Evolutionary conservation across 1,139 yeast genomes (phyloP), one percentile per base, ranked within the genome.

Genomic region (Magnusiomyces paraingens): DNA sequence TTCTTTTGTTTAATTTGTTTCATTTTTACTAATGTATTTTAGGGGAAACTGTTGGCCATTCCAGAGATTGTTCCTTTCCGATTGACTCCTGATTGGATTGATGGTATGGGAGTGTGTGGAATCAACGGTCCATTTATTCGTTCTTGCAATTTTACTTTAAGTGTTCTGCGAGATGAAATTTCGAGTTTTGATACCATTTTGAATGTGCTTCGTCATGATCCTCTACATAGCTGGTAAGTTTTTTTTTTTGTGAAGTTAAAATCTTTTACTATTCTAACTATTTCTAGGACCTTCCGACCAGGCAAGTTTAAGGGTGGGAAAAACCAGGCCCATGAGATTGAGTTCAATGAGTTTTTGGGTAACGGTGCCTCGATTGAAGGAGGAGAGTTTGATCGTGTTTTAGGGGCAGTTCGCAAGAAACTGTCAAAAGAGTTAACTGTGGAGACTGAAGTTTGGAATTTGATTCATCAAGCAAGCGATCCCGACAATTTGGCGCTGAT

Each of bases 41-140:
- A 86, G 64, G 99, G 99, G 0, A 84, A 81, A 62, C 70, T 83
- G 15, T 73, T 94, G 48, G 86, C 94, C 0, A 79, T 91, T 17
- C 99, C 99, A 0, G 99, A 94, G 64, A 79, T 87, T 0, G 95
- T 94, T 1, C 99, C 99, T 1, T 94, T 94, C 66, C 72, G 99
- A 60, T 72, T 94, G 44, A 89, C 98, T 0, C 72, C 96, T 58
- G 99, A 94, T 67, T 74, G 93, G 20, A 87, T 91, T 2, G 97
- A 91, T 71, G 99, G 96, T 0, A 80, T 94, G 73, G 99, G 99
- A 0, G 75, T 86, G 1, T 80, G 86, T 14, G 96, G 95, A 0
- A 82, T 81, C 0, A 81, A 83, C 55, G 99, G 98, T 0, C 73
- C 83, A 1, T 93, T 88, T 64, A 75, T 80, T 52, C 76, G 79